Evolutionary conservation across 2,329 filamentous ascomycete species (phyloP).

Genomic region (Calonectria honghensis): DNA sequence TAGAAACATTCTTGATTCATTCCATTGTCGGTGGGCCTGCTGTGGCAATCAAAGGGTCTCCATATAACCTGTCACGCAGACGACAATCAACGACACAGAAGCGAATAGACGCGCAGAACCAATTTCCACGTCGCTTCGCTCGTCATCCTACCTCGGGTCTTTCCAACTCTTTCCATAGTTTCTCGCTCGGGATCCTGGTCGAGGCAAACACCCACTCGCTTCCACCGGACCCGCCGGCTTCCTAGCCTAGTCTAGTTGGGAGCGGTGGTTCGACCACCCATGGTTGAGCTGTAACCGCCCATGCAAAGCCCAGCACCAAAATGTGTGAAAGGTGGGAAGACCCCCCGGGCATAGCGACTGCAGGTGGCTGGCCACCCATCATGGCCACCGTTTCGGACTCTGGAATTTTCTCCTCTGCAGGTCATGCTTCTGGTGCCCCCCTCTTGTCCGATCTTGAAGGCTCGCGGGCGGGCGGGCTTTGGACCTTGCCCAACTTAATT

Average conservation of each 20-base stretch:
- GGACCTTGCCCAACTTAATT: background rate
- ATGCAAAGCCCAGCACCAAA: conserved; percentile 34
- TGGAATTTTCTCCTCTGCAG: conserved; percentile 25
- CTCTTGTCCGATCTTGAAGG: background rate
- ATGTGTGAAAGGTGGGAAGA: conserved; percentile 35
- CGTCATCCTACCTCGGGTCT: background rate
- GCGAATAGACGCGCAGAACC: conserved; percentile 22
- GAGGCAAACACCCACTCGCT: conserved; percentile 36
- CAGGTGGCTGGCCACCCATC: conserved; percentile 30
- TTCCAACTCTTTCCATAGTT: background rate
- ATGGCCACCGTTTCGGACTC: conserved; percentile 38
- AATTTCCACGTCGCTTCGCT: background rate
- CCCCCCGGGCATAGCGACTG: conserved; percentile 37
- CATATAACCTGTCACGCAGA: conserved; percentile 13
- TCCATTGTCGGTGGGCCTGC: background rate
- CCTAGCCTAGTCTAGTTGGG: conserved; percentile 29
- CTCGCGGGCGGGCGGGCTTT: background rate
- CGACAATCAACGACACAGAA: background rate
- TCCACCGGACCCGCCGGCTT: conserved; percentile 31
- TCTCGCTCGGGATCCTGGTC: conserved; percentile 46
- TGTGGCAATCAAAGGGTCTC: background rate
- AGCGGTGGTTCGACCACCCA: conserved; percentile 47
- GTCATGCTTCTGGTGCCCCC: conserved; percentile 13
- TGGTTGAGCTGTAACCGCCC: conserved; percentile 52
- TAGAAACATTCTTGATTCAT: background rate